phyloP scores from a whole-genome alignment of 1,139 yeast genomes.

The Protomyces inundatus region DNA sequence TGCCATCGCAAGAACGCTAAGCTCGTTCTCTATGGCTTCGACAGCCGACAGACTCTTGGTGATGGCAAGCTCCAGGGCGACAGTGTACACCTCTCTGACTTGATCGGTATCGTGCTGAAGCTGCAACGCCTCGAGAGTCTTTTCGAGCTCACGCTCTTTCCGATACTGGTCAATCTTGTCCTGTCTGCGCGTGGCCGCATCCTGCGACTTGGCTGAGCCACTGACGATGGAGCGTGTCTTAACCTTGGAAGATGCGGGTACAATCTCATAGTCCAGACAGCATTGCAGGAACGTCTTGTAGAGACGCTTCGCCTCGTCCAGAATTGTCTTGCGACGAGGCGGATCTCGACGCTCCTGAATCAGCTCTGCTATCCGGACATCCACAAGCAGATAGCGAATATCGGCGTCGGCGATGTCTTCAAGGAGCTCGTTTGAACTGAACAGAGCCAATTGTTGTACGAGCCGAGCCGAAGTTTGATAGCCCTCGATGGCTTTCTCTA shows the following conservation, averaged over 20 bases:
- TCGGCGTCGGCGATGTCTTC: constrained; percentile 54
- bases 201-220: not conserved
- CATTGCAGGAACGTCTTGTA: constrained; percentile 35
- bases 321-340: constrained; percentile 30
- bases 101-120: constrained; percentile 51
- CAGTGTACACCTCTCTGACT: constrained; percentile 49
- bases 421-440: constrained; percentile 55
- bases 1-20: constrained; percentile 48
- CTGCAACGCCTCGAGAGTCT: constrained; percentile 42
- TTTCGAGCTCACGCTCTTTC: constrained; percentile 52
- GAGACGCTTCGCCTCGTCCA: constrained; percentile 32
- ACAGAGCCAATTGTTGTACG: constrained; percentile 43
- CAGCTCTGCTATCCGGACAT: constrained; percentile 47
- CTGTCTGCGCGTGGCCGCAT: not conserved
- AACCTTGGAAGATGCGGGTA: not conserved
- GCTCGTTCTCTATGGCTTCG: constrained; percentile 55
- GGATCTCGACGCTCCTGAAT: constrained; percentile 32
- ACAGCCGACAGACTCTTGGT: constrained; percentile 52
- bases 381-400: constrained; percentile 49
- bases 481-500: constrained; percentile 20
- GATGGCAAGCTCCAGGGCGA: constrained; percentile 51
- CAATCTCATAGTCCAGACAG: constrained; percentile 31
- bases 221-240: not conserved
- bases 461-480: constrained; percentile 32
- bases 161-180: constrained; percentile 63